A percentile compares a stretch with the other conserved stretches of the same genome.
phyloP scores from a whole-genome alignment of 2,329 filamentous ascomycete species.

The Fusarium sp. region DNA sequence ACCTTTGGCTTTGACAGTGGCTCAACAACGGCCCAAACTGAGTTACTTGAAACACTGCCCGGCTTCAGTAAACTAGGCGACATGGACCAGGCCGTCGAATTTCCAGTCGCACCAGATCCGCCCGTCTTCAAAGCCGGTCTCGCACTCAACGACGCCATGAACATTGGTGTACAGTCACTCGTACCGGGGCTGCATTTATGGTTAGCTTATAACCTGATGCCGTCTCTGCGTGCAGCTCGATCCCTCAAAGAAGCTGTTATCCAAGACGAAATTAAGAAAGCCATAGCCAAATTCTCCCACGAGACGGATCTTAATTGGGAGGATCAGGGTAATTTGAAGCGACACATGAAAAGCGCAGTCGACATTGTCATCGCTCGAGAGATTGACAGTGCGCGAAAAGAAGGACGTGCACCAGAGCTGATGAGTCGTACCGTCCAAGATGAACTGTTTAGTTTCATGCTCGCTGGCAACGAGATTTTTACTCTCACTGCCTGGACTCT shows the following conservation, averaged over 20 bases:
- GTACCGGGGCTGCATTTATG: neutral
- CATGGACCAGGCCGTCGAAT: neutral
- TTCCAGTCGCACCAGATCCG: neutral
- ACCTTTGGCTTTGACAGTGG: slow-evolving; percentile 1
- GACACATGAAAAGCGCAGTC: neutral
- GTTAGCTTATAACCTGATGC: neutral
- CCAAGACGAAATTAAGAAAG: neutral
- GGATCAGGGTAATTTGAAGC: neutral
- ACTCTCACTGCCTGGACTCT: neutral
- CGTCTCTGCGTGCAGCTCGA: neutral
- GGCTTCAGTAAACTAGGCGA: neutral
- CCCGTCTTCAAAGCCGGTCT: neutral
- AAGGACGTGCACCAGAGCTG: fast-evolving
- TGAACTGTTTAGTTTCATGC: neutral
- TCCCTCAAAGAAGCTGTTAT: neutral
- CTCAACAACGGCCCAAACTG: neutral
- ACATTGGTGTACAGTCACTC: neutral
- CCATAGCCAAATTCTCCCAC: neutral
- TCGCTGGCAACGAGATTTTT: neutral
- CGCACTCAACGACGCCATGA: neutral
- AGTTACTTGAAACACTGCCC: neutral
- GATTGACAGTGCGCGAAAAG: neutral
- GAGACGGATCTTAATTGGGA: neutral
- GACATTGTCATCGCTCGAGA: neutral
- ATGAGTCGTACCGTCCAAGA: neutral